Evolutionary conservation across 2,329 filamentous ascomycete species (phyloP).

Genomic region (Gremmenia infestans): DNA sequence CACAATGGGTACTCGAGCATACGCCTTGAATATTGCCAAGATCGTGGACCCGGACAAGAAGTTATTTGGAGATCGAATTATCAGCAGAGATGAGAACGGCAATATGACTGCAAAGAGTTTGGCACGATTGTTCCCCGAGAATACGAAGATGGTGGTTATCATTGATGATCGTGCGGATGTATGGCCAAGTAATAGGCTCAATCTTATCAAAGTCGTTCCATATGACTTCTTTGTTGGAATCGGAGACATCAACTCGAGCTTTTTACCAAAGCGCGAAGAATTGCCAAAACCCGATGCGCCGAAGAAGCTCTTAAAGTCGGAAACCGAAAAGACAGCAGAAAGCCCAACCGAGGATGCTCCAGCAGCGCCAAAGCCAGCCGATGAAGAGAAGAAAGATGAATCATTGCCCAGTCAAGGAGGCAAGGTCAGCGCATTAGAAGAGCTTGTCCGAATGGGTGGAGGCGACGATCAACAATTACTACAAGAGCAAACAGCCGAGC

Average conservation of each 20-base stretch:
- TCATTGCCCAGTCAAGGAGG: conserved; percentile 8
- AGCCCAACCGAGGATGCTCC: background rate
- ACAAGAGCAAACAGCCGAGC: conserved; percentile 74
- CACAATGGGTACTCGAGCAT: conserved; percentile 98
- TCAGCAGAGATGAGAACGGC: conserved; percentile 95
- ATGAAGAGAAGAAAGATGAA: conserved; percentile 3
- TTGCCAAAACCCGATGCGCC: conserved; percentile 30
- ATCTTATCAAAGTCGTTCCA: conserved; percentile 89
- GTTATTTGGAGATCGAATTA: conserved; percentile 89
- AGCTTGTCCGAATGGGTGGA: conserved; percentile 70
- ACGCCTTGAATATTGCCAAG: conserved; percentile 83
- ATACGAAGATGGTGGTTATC: conserved; percentile 98
- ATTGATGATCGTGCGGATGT: conserved; percentile 97
- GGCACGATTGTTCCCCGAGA: conserved; percentile 87
- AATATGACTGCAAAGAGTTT: conserved; percentile 88
- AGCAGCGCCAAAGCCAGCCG: background rate
- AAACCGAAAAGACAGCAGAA: conserved; percentile 6
- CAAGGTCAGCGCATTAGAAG: conserved; percentile 53
- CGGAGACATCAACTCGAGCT: conserved; percentile 97
- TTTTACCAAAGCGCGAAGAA: conserved; percentile 73
- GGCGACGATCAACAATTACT: conserved; percentile 63
- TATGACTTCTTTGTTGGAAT: conserved; percentile 99
- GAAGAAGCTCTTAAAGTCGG: conserved; percentile 16
- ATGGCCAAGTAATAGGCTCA: conserved; percentile 84
- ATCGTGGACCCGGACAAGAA: conserved; percentile 88